Base-by-base conservation (phyloP, 345 rosid species). In the Brassica cretica region DNA sequence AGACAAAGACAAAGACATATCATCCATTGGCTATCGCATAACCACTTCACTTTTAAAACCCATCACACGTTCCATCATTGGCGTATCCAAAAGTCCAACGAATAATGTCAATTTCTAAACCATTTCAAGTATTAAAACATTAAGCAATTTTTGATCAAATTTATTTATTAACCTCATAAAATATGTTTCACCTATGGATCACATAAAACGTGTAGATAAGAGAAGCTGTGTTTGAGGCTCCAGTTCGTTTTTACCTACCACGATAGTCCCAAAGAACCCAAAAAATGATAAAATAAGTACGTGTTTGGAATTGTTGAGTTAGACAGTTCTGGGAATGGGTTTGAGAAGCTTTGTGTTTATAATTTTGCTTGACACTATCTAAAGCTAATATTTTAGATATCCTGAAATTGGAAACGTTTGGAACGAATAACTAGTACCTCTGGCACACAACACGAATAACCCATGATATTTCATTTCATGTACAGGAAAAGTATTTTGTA, bases 1-100 rank as follows among this genome's bases (percentile, higher is more conserved):
- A 41, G 76, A 80, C 64, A 75, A 15, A 56, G 30, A 27, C 30
- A 27, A 5, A 27, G 83, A 80, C 83, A 80, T 70, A 21, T 70
- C 79, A 64, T 64, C 44, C 44, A 75, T 69, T 75, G 82, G 79
- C n/a, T 75, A 55, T 75, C 63, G 68, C 72, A 3, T 80, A 69
- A 75, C 79, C 75, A 80, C 72, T 62, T 74, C 61, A 63, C 77
- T 73, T 70, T 79, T 56, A 35, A 73, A 68, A 73, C 64, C 64
- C 74, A 73, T 79, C 78, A 25, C 78, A 79, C 32, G 70, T 61
- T 61, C 59, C 78, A 68, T 79, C 78, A 62, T 51, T 61, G 46
- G 73, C 33, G 29, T 73, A 68, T 68, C 59, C 65, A 73, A 68
- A 35, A 73, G 70, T 68, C 78, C 68, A 27, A 27, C 3, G 62